These are phyloP conservation scores for Entomophthora muscae DNA, from an alignment of 371 early-diverging fungal species.

Conservation along the genomic window DNA sequence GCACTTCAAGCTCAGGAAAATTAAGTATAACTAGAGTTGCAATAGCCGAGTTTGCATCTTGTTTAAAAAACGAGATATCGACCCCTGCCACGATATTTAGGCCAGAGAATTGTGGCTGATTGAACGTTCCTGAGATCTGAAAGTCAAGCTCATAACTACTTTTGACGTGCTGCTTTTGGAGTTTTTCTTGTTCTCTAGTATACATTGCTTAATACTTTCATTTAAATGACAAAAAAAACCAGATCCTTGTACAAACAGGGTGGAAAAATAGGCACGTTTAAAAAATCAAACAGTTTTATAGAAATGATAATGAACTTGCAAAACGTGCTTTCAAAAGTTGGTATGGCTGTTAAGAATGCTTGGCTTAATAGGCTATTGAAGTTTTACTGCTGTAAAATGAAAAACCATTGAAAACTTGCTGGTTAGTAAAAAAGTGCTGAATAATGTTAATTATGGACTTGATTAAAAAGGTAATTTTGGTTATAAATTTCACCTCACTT, in stretches of 20 bases:
- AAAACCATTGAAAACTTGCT: neutral
- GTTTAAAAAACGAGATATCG: constrained; percentile 59
- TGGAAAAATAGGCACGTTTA: too few species aligned
- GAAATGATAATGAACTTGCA: neutral
- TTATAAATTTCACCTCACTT: neutral
- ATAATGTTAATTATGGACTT: neutral
- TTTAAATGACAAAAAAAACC: neutral
- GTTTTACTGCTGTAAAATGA: neutral
- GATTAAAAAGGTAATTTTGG: too few species aligned
- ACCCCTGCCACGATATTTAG: constrained; percentile 58
- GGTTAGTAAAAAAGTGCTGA: neutral
- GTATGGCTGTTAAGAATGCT: neutral
- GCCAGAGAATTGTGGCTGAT: constrained; percentile 13
- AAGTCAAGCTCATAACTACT: neutral
- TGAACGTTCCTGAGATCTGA: neutral
- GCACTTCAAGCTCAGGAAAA: constrained; percentile 34
- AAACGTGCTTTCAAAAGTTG: neutral
- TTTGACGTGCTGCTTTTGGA: constrained; percentile 1
- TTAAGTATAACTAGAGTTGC: constrained; percentile 50
- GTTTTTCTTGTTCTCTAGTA: constrained; percentile 6
- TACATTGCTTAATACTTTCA: neutral
- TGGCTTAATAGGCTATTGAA: neutral
- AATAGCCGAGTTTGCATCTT: constrained; percentile 39
- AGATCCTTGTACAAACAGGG: neutral
- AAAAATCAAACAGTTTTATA: neutral